Evolutionary conservation across 208 protist species (phyloP).

Genomic region (Wallacemonas sp.): DNA sequence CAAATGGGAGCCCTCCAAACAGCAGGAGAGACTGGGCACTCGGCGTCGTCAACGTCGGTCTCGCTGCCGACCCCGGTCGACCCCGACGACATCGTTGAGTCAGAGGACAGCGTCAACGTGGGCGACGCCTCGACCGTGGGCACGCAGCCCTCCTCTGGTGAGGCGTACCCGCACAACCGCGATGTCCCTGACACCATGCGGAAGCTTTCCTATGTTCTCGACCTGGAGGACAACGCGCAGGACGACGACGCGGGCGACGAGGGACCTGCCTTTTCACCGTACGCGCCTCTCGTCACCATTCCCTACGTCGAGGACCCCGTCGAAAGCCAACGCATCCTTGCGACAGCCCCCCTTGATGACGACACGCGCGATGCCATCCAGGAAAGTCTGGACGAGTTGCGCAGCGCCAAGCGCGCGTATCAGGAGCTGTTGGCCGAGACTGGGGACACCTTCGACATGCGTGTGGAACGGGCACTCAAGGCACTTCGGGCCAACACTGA

Average conservation of each 20-base stretch:
- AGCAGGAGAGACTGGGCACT: not conserved
- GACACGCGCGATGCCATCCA: not conserved
- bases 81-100: too few relatives aligned
- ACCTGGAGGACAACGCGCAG: not conserved
- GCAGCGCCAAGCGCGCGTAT: not conserved
- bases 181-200: not conserved
- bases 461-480: constrained; percentile 1
- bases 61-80: too few relatives aligned
- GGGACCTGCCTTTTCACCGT: not conserved
- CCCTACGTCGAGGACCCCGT: not conserved
- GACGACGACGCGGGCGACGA: not conserved
- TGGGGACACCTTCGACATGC: not conserved
- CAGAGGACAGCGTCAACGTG: constrained; percentile 8
- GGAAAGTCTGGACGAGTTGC: not conserved
- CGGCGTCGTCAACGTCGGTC: too few relatives aligned
- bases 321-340: not conserved
- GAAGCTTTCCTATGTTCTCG: not conserved
- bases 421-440: not conserved
- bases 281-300: not conserved
- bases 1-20: not conserved
- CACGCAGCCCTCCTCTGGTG: not conserved
- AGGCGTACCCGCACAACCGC: not conserved
- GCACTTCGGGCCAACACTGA: too few relatives aligned
- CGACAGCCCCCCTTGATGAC: not conserved
- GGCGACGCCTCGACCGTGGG: not conserved